Conservation (phyloP, 202 grass and related monocot genomes). For the Brachypodium distachyon region DNA sequence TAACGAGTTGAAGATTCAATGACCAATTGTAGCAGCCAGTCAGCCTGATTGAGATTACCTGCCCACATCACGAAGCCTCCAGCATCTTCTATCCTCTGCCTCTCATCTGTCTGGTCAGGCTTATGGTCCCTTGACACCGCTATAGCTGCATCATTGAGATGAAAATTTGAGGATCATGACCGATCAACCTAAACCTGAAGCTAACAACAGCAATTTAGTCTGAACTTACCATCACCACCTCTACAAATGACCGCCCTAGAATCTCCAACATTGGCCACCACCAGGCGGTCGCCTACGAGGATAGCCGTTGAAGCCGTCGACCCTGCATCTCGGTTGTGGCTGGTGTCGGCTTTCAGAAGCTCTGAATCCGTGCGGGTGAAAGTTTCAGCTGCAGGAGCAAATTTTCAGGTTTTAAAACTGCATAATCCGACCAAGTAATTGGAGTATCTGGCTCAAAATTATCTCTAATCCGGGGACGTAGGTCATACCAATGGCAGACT, state of each 20-base stretch:
- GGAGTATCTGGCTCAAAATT: background rate
- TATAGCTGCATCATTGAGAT: conserved; percentile 44
- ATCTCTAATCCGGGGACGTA: background rate
- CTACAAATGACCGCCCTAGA: conserved; percentile 91
- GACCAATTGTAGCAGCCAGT: too few relatives aligned
- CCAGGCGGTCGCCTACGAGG: conserved; percentile 70
- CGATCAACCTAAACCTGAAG: background rate
- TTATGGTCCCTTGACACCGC: conserved; percentile 92
- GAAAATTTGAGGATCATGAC: background rate
- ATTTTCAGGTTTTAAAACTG: background rate
- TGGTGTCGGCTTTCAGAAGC: conserved; percentile 69
- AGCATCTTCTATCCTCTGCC: conserved; percentile 81
- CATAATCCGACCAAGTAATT: background rate
- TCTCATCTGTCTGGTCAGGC: conserved; percentile 81
- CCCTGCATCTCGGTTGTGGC: conserved; percentile 61
- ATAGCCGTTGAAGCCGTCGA: conserved; percentile 92
- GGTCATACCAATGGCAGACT: conserved; percentile 69
- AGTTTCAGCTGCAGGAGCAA: conserved; percentile 62
- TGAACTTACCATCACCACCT: conserved; percentile 77
- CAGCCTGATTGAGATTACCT: too few relatives aligned
- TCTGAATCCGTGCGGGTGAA: conserved; percentile 82
- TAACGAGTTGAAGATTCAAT: background rate
- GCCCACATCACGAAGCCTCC: conserved; percentile 81
- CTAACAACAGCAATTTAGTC: too few relatives aligned
- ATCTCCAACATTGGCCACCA: conserved; percentile 92